Conservation (phyloP, 2,329 filamentous ascomycete genomes). For the Trichoderma sp. region DNA sequence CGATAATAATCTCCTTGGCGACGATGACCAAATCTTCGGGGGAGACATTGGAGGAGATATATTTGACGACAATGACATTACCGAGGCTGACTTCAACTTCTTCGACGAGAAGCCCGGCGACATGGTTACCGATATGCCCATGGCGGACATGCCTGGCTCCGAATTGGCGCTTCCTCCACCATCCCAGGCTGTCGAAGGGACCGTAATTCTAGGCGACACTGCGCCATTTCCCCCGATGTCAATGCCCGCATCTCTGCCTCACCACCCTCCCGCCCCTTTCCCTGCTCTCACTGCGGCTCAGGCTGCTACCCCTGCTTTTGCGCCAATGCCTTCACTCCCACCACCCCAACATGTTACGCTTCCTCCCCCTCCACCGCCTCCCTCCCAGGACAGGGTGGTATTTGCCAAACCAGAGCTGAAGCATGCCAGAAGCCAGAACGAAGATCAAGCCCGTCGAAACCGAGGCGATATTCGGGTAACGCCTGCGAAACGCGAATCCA, state of each 20-base stretch:
- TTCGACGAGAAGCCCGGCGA: conserved; percentile 66
- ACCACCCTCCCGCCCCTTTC: conserved; percentile 20
- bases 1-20: conserved; percentile 48
- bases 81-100: conserved; percentile 81
- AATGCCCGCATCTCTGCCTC: conserved; percentile 6
- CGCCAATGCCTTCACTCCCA: neutral
- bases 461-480: conserved; percentile 39
- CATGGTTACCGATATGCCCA: conserved; percentile 43
- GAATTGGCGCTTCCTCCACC: conserved; percentile 30
- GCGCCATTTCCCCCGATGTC: conserved; percentile 24
- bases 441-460: conserved; percentile 42
- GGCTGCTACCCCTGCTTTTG: neutral
- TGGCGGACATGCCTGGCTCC: conserved; percentile 34
- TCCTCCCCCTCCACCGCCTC: conserved; percentile 23
- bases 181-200: conserved; percentile 30
- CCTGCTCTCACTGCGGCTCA: neutral
- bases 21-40: conserved; percentile 65
- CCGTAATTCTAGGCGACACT: conserved; percentile 27
- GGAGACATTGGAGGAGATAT: conserved; percentile 71
- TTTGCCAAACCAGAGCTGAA: conserved; percentile 64
- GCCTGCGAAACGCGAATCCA: conserved; percentile 54
- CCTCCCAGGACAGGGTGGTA: conserved; percentile 39
- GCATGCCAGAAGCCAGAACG: conserved; percentile 58
- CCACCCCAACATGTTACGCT: neutral
- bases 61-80: conserved; percentile 74